Evolutionary conservation across 306 rosid species (phyloP).

Genomic region (Biancaea sappan): DNA sequence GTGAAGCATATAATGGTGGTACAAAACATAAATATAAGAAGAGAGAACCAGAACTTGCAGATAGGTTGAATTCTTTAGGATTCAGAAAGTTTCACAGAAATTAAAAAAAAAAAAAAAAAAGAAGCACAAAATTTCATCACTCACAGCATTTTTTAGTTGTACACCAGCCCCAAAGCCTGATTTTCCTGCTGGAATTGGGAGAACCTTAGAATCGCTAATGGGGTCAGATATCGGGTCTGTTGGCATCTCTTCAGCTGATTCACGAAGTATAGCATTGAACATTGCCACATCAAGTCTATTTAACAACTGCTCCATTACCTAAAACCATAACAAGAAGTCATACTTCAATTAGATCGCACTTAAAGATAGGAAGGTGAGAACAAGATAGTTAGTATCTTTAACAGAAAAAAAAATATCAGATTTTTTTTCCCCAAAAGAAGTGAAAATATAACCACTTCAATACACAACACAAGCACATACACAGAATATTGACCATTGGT

Average conservation of each 20-base stretch:
- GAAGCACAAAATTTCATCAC: conserved; percentile 34
- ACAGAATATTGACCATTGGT: conserved; percentile 6
- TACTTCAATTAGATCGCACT: conserved; percentile 34
- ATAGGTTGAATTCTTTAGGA: background rate
- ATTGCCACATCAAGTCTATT: conserved; percentile 87
- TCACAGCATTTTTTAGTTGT: conserved; percentile 89
- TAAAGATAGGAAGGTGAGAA: background rate
- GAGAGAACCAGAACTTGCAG: background rate
- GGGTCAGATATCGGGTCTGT: conserved; percentile 95
- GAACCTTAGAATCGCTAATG: conserved; percentile 85
- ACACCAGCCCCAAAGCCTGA: conserved; percentile 91
- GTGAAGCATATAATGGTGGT: background rate
- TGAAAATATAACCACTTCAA: conserved; percentile 13
- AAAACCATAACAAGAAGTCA: conserved; percentile 34
- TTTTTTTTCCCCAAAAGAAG: conserved; percentile 8
- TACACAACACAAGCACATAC: background rate
- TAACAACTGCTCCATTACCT: conserved; percentile 87
- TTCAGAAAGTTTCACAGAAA: conserved; percentile 9
- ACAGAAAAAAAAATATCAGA: conserved; percentile 23
- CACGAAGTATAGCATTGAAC: conserved; percentile 95
- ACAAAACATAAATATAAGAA: conserved; percentile 10
- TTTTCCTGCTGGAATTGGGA: conserved; percentile 87
- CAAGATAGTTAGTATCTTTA: background rate
- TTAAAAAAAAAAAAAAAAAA: background rate
- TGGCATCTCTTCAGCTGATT: conserved; percentile 90